Conservation (phyloP, 2,329 filamentous ascomycete genomes). For the Fusarium marasasianum region DNA sequence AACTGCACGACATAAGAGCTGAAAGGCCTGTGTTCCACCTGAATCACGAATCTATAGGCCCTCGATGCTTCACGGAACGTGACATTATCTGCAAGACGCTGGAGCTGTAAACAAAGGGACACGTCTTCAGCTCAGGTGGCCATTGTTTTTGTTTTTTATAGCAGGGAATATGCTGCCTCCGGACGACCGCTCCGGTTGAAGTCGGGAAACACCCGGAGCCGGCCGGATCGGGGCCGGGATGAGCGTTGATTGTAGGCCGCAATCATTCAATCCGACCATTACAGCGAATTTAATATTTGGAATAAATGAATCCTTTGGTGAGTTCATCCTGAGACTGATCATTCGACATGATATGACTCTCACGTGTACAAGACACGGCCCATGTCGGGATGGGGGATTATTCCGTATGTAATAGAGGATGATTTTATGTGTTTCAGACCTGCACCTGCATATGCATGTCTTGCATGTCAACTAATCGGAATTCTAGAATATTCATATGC, state of each 20-base stretch:
- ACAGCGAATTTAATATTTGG: no score
- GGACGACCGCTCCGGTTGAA: constrained; percentile 18
- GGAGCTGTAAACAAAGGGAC: background rate
- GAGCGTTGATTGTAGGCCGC: background rate
- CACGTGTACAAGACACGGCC: background rate
- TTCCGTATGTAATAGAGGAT: constrained; percentile 8
- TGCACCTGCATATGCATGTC: constrained; percentile 19
- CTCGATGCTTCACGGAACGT: background rate
- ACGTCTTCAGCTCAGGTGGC: constrained; percentile 2
- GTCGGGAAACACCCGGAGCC: constrained; percentile 24
- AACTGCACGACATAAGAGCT: constrained; percentile 28
- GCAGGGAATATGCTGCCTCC: background rate
- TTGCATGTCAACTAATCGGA: constrained; percentile 11
- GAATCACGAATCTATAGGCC: constrained; percentile 9
- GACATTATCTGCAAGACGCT: constrained; percentile 8
- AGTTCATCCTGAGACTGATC: accelerated
- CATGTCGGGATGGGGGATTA: background rate
- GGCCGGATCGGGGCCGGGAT: constrained; percentile 24
- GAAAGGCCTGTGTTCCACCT: constrained; percentile 21
- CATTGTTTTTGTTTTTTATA: constrained; percentile 20
- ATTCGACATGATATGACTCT: background rate
- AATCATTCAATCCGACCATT: background rate
- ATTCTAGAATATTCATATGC: background rate
- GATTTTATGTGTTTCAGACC: constrained; percentile 28
- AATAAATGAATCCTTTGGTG: accelerated